Conservation (phyloP, 768 basidiomycete species). For the Trametes cingulata region DNA sequence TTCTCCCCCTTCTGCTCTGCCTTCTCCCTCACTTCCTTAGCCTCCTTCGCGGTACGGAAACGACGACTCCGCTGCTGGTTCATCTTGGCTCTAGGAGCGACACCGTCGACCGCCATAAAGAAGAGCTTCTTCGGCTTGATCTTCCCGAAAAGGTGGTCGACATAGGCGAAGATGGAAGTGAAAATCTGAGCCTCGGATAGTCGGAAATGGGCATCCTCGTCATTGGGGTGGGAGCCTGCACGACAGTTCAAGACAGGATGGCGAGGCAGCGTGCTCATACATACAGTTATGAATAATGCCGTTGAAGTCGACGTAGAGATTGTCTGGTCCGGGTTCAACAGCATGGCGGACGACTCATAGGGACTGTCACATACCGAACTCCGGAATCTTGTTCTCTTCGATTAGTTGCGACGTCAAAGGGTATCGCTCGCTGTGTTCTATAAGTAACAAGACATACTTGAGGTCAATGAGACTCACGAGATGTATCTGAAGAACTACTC, state of each 20-base stretch:
- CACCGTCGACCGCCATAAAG: conserved; percentile 98
- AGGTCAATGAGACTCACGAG: conserved; percentile 55
- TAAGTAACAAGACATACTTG: neutral
- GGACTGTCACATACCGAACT: conserved; percentile 69
- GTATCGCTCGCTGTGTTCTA: conserved; percentile 78
- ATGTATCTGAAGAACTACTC: conserved; percentile 94
- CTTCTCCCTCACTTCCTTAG: conserved; percentile 81
- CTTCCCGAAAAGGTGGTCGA: conserved; percentile 94
- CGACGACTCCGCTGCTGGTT: conserved; percentile 95
- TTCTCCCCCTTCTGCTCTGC: conserved; percentile 89
- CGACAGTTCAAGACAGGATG: neutral
- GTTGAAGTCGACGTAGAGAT: conserved; percentile 93
- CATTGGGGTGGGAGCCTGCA: conserved; percentile 91
- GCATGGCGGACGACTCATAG: neutral
- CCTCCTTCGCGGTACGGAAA: conserved; percentile 94
- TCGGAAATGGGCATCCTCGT: conserved; percentile 93
- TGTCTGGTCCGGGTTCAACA: conserved; percentile 51
- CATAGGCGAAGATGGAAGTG: conserved; percentile 94
- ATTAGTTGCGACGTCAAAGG: conserved; percentile 97
- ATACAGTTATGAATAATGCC: conserved; percentile 85
- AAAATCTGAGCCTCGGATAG: conserved; percentile 97
- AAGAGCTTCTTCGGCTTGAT: conserved; percentile 98
- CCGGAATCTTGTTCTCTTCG: conserved; percentile 97
- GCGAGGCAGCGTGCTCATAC: neutral
- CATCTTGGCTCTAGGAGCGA: conserved; percentile 98